A percentile compares a stretch with the other conserved stretches of the same genome.
Evolutionary conservation across 78 protist genomes (phyloP).

Genomic region (Tieghemostelium lacteum): DNA sequence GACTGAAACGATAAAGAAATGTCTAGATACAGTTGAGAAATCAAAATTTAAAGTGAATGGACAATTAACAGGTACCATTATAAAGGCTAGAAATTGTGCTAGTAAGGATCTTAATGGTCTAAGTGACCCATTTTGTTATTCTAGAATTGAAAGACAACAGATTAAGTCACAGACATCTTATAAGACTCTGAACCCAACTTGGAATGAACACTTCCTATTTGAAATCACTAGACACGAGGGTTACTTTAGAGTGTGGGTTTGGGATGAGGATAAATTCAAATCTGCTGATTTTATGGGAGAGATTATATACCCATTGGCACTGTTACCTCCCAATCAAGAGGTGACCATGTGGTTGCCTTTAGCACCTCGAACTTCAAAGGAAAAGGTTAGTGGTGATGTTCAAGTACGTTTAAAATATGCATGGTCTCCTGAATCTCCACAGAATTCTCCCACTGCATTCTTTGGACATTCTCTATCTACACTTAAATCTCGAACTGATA

Average conservation of each 20-base stretch:
- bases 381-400: constrained; percentile 53
- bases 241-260: constrained; percentile 25
- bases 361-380: constrained; percentile 27
- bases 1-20: constrained; percentile 2
- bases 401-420: constrained; percentile 15
- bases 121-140: constrained; percentile 37
- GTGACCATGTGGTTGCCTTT: constrained; percentile 22
- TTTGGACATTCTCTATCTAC: constrained; percentile 32
- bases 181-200: constrained; percentile 45
- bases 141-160: constrained; percentile 52
- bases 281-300: constrained; percentile 58
- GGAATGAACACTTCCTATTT: constrained; percentile 16
- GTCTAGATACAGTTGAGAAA: constrained; percentile 1
- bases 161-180: constrained; percentile 44
- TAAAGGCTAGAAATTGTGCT: constrained; percentile 12
- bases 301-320: constrained; percentile 5
- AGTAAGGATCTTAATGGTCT: neutral
- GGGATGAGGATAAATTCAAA: constrained; percentile 76
- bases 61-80: constrained; percentile 24
- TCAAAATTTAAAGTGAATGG: constrained; percentile 35
- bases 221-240: constrained; percentile 60
- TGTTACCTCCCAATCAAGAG: constrained; percentile 30
- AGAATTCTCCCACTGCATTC: neutral
- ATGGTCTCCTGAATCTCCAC: constrained; percentile 7
- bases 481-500: constrained; percentile 9